These are phyloP conservation scores for Lippia alba DNA, from an alignment of 305 asterid genomes.

Conservation along the genomic window DNA sequence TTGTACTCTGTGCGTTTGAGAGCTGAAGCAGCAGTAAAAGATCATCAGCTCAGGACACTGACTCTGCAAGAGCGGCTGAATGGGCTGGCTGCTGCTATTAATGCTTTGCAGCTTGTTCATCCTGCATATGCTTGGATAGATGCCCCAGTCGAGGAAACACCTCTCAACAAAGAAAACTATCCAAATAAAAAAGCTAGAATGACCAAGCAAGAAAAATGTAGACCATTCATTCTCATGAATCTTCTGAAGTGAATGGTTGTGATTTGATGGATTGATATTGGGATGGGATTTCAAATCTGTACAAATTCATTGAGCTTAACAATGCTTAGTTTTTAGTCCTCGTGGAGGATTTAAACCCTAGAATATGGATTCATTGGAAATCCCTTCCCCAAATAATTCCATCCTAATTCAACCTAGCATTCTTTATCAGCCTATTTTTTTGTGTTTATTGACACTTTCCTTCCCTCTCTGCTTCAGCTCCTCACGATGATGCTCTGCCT, in stretches of 20 bases:
- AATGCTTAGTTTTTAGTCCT: conserved; percentile 7
- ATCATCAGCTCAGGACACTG: conserved; percentile 62
- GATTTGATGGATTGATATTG: conserved; percentile 17
- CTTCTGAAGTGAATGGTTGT: conserved; percentile 22
- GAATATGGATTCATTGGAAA: conserved; percentile 13
- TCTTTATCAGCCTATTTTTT: conserved; percentile 32
- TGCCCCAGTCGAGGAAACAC: conserved; percentile 55
- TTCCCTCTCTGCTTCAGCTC: conserved; percentile 49
- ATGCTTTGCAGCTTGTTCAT: conserved; percentile 93
- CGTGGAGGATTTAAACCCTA: conserved; percentile 18
- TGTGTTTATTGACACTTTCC: conserved; percentile 16
- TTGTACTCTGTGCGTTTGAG: conserved; percentile 70
- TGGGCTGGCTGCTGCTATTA: conserved; percentile 87
- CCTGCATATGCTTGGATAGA: conserved; percentile 97
- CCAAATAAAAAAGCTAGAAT: conserved; percentile 91
- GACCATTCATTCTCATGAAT: conserved; percentile 31
- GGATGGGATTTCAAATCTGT: conserved; percentile 8
- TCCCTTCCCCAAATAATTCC: background rate
- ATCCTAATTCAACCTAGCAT: conserved; percentile 13
- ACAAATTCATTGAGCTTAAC: conserved; percentile 5
- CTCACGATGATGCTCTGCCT: conserved; percentile 57
- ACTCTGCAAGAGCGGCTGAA: conserved; percentile 87
- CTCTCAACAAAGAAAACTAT: conserved; percentile 52
- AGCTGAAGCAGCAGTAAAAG: conserved; percentile 68
- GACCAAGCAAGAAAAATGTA: conserved; percentile 66